These are phyloP conservation scores for Neospora caninum DNA, from an alignment of 169 alveolate genomes.

Conservation along the genomic window DNA sequence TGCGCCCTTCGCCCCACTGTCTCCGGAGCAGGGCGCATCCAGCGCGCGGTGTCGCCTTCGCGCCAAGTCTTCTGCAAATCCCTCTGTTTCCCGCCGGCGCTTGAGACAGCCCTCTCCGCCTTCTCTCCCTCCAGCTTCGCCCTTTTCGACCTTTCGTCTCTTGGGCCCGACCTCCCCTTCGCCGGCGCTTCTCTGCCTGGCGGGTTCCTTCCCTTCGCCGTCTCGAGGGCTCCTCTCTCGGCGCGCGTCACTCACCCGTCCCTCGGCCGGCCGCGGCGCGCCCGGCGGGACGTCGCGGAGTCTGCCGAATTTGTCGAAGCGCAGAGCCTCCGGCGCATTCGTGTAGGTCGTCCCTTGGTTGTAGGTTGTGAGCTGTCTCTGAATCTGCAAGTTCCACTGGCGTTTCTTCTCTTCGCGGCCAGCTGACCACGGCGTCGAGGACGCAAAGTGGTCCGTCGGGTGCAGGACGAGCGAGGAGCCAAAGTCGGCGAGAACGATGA, in stretches of 20 bases:
- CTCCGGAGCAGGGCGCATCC: not conserved
- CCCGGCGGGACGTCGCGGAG: not conserved
- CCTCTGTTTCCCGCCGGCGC: too few species aligned
- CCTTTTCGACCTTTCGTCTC: not conserved
- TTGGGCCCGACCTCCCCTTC: not conserved
- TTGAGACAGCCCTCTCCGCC: not conserved
- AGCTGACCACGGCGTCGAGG: constrained; percentile 21
- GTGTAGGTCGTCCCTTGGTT: constrained; percentile 45
- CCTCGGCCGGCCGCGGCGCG: not conserved
- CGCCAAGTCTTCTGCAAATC: not conserved
- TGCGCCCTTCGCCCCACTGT: not conserved
- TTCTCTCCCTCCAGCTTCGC: not conserved
- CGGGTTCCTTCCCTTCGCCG: not conserved
- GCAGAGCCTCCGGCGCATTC: constrained; percentile 46
- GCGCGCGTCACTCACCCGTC: not conserved
- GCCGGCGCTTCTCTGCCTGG: not conserved
- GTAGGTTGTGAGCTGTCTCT: constrained; percentile 12
- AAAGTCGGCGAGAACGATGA: constrained; percentile 39
- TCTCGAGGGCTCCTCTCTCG: not conserved
- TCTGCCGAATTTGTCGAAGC: constrained; percentile 26
- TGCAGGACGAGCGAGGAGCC: constrained; percentile 43
- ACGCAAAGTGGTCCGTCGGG: constrained; percentile 37
- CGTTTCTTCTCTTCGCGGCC: constrained; percentile 13
- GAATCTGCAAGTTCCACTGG: constrained; percentile 9
- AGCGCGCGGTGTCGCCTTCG: not conserved